Conservation (phyloP, 306 rosid genomes). For the Begonia masoniana region DNA sequence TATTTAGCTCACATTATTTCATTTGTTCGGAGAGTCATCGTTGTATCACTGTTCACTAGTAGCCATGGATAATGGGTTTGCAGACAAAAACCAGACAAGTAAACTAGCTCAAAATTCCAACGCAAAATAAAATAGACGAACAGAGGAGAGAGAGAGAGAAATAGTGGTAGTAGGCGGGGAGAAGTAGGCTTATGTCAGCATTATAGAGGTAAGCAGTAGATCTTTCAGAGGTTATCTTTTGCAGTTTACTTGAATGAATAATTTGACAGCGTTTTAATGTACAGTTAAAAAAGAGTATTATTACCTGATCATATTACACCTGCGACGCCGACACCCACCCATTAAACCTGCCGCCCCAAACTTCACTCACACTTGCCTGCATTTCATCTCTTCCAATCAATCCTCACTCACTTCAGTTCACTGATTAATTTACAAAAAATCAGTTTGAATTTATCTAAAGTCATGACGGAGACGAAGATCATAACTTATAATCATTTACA, state of each 20-base stretch:
- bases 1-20: too few species aligned
- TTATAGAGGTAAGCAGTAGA: not conserved
- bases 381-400: conserved; percentile 4
- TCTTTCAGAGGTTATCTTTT: conserved; percentile 10
- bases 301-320: conserved; percentile 2
- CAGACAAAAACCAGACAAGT: too few species aligned
- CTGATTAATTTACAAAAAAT: too few species aligned
- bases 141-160: not conserved
- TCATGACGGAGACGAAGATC: too few species aligned
- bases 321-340: conserved; percentile 12
- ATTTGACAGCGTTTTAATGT: not conserved
- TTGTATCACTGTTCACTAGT: too few species aligned
- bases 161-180: not conserved
- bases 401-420: not conserved
- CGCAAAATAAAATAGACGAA: too few species aligned
- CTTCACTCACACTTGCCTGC: not conserved
- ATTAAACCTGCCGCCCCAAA: conserved; percentile 3
- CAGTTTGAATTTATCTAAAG: too few species aligned
- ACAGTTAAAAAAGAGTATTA: not conserved
- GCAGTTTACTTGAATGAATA: conserved; percentile 5
- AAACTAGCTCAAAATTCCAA: too few species aligned
- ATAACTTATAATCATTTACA: too few species aligned
- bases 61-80: too few species aligned
- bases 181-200: conserved; percentile 14
- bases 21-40: too few species aligned